phyloP scores from a whole-genome alignment of 2,329 filamentous ascomycete species.

The Claviceps sp. region DNA sequence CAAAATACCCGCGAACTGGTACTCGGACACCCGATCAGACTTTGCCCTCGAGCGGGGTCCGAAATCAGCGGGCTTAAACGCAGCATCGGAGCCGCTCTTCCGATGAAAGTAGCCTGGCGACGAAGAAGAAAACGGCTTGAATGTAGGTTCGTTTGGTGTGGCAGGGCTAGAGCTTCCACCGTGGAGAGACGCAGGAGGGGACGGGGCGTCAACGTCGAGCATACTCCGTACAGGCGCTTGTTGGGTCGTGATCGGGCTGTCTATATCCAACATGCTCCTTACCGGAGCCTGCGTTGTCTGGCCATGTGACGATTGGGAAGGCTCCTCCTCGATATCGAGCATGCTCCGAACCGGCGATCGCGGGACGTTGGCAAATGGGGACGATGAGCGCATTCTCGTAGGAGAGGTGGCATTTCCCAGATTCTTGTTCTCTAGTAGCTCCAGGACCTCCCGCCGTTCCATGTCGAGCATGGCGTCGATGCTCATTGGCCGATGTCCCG shows the following conservation, averaged over 20 bases:
- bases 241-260: slow-evolving; percentile 26
- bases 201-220: slow-evolving; percentile 33
- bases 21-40: slow-evolving; percentile 35
- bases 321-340: slow-evolving; percentile 40
- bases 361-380: slow-evolving; percentile 41
- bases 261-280: slow-evolving; percentile 53
- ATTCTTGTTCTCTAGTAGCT: slow-evolving; percentile 45
- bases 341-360: slow-evolving; percentile 57
- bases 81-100: slow-evolving; percentile 44
- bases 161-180: slow-evolving; percentile 21
- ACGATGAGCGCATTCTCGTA: slow-evolving; percentile 31
- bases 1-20: slow-evolving; percentile 46
- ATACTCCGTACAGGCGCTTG: slow-evolving; percentile 34
- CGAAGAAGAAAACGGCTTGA: slow-evolving; percentile 11
- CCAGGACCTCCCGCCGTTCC: slow-evolving; percentile 61
- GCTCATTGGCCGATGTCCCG: slow-evolving; percentile 44
- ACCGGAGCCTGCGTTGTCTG: slow-evolving; percentile 36
- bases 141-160: slow-evolving; percentile 16
- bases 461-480: slow-evolving; percentile 66
- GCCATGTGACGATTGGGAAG: slow-evolving; percentile 10
- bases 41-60: slow-evolving; percentile 18
- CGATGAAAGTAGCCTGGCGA: slow-evolving; percentile 18
- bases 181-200: slow-evolving; percentile 13
- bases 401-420: slow-evolving; percentile 17
- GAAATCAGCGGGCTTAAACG: slow-evolving; percentile 33